Percentiles rank a stretch among this genome's conserved stretches.
Conservation (phyloP, 192 early-diverging fungal genomes). For the Coemansia sp. region DNA sequence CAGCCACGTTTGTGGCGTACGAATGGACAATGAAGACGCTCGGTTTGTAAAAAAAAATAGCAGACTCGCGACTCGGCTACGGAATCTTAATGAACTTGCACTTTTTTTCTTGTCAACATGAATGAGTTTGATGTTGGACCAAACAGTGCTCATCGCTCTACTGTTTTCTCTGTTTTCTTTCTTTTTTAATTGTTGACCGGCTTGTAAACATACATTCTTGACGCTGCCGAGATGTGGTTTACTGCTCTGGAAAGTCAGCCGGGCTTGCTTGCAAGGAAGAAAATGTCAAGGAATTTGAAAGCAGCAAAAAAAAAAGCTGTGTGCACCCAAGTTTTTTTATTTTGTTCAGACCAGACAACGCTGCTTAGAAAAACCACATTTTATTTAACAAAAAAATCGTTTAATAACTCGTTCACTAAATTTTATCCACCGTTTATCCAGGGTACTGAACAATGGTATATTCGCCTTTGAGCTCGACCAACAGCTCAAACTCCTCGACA, state of each 20-base stretch:
- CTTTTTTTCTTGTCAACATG: background rate
- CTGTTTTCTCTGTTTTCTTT: background rate
- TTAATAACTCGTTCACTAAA: background rate
- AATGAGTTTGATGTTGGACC: too few relatives aligned
- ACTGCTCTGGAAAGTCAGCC: background rate
- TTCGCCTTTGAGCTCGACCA: constrained; percentile 9
- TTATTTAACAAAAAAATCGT: background rate
- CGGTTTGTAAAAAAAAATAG: constrained; percentile 3
- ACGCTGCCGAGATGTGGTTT: background rate
- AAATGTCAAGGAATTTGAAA: background rate
- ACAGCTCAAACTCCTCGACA: constrained; percentile 19
- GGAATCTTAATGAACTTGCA: background rate
- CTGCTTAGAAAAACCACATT: background rate
- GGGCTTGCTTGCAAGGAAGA: background rate
- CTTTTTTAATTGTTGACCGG: background rate
- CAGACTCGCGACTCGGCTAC: too few relatives aligned
- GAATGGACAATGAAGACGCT: constrained; percentile 59
- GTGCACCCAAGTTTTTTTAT: background rate
- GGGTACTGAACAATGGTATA: constrained; percentile 8
- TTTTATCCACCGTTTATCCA: too few relatives aligned
- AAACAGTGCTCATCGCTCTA: background rate
- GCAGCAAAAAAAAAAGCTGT: too few relatives aligned
- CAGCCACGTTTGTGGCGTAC: constrained; percentile 79
- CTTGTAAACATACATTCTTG: background rate
- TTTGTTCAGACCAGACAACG: background rate